Percentiles rank a stretch among this genome's conserved stretches.
Conservation (phyloP, 345 rosid genomes). For the Acer campestre region DNA sequence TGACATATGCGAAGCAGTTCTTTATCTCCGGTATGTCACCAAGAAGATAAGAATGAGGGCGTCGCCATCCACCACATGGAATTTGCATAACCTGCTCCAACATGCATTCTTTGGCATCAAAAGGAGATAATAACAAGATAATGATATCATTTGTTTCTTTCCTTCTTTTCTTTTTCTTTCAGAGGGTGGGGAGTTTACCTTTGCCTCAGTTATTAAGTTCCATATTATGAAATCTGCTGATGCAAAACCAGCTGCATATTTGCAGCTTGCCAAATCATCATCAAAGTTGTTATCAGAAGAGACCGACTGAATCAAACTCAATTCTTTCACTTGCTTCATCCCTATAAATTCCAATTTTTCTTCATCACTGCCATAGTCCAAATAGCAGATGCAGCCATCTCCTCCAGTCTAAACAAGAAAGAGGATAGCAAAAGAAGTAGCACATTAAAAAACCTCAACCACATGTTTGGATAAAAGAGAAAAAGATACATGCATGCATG, state of each 20-base stretch:
- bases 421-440: slow-evolving; percentile 17
- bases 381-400: slow-evolving; percentile 96
- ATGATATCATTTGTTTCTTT: not conserved
- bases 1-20: slow-evolving; percentile 86
- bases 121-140: not conserved
- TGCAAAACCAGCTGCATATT: slow-evolving; percentile 87
- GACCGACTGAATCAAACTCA: slow-evolving; percentile 77
- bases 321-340: slow-evolving; percentile 89
- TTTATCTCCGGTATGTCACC: slow-evolving; percentile 73
- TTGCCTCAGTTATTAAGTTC: slow-evolving; percentile 73
- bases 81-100: slow-evolving; percentile 80
- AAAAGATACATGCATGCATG: not conserved
- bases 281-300: slow-evolving; percentile 32
- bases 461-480: slow-evolving; percentile 5
- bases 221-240: slow-evolving; percentile 84
- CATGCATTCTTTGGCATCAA: slow-evolving; percentile 29
- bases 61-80: slow-evolving; percentile 99
- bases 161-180: not conserved
- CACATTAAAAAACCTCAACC: slow-evolving; percentile 14
- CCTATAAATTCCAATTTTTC: slow-evolving; percentile 75
- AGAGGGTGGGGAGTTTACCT: slow-evolving; percentile 45
- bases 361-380: slow-evolving; percentile 62
- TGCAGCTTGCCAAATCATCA: slow-evolving; percentile 47
- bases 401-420: slow-evolving; percentile 77
- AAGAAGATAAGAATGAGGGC: slow-evolving; percentile 84